Evolutionary conservation across 2,329 filamentous ascomycete species (phyloP), one percentile per base, ranked within the genome.

Genomic region (Hypoxylon sp.): DNA sequence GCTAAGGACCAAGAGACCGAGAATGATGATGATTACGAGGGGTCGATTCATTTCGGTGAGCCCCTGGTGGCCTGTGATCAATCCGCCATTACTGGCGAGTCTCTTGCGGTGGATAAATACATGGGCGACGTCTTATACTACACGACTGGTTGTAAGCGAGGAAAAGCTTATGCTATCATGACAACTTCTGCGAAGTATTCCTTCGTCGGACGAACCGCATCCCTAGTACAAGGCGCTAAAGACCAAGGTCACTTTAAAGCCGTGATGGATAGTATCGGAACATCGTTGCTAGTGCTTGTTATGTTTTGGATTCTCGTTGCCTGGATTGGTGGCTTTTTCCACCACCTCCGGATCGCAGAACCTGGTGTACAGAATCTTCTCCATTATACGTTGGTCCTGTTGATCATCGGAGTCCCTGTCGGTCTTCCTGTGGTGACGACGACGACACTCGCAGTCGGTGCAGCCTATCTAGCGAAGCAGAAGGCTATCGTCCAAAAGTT

Each of bases 221-320:
- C 88, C 74, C 86, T 93, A 57, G 91, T 93, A 55, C 88, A 92
- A 82, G 91, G 91, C 73, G 91, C 91, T 73, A 86, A 92, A 82
- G 91, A 93, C 80, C 87, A 90, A 77, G 91, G 91, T 83, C 90
- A 92, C 82, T 92, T 92, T 88, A 93, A 94, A 85, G 91, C 91
- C 73, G 91, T 93, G 85, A 93, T 93, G 91, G 90, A 93, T 87
- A 91, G 88, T 78, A 93, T 94, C 77, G 91, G 91, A 81, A 92
- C 90, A 59, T 84, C 89, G 67, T 85, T 94, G 63, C 85, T 94
- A 74, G 90, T 93, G 75, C 84, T 93, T 70, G 91, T 93, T 83
- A 90, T 93, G 81, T 91, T 92, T 83, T 93, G 87, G 86, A 92
- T 93, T 80, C 85, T 94, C 75, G 83, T 87, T 63, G 86, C 90